phyloP scores from a whole-genome alignment of 169 alveolate genomes.

The Plasmodium gaboni region DNA sequence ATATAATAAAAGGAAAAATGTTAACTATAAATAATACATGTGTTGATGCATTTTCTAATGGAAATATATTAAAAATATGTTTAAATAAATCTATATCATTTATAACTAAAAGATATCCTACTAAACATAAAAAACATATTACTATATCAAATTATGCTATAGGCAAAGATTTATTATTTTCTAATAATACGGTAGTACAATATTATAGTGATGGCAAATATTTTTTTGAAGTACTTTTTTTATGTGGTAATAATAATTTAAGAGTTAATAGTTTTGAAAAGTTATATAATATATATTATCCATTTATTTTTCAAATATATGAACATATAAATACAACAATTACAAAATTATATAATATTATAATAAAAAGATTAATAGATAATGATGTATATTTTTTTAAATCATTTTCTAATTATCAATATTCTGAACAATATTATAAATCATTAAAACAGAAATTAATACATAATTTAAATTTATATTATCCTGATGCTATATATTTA shows the following conservation, averaged over 20 bases:
- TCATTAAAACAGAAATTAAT: slow-evolving; percentile 66
- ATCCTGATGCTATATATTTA: slow-evolving; percentile 27
- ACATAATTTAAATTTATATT: slow-evolving; percentile 38
- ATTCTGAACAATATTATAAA: slow-evolving; percentile 35
- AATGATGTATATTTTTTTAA: slow-evolving; percentile 41
- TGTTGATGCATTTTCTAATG: slow-evolving; percentile 25
- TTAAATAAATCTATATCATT: slow-evolving; percentile 43
- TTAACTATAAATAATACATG: slow-evolving; percentile 48
- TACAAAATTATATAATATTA: slow-evolving; percentile 31
- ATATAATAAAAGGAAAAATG: slow-evolving; percentile 74
- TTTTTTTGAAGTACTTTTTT: slow-evolving; percentile 52
- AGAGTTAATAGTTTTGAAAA: slow-evolving; percentile 60
- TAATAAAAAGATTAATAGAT: slow-evolving; percentile 11
- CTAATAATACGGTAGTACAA: slow-evolving; percentile 70
- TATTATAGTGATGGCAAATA: slow-evolving; percentile 66
- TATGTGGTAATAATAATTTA: slow-evolving; percentile 73
- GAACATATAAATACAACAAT: slow-evolving; percentile 25
- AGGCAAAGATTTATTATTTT: slow-evolving; percentile 45
- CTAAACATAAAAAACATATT: background rate
- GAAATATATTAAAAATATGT: slow-evolving; percentile 60
- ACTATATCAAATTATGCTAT: slow-evolving; percentile 21
- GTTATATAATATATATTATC: slow-evolving; percentile 37
- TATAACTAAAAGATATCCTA: slow-evolving; percentile 11
- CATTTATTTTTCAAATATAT: slow-evolving; percentile 50
- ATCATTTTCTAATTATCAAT: slow-evolving; percentile 28